Conservation (phyloP, 108 stramenopile genomes). For the Cylindrotheca closterium region DNA sequence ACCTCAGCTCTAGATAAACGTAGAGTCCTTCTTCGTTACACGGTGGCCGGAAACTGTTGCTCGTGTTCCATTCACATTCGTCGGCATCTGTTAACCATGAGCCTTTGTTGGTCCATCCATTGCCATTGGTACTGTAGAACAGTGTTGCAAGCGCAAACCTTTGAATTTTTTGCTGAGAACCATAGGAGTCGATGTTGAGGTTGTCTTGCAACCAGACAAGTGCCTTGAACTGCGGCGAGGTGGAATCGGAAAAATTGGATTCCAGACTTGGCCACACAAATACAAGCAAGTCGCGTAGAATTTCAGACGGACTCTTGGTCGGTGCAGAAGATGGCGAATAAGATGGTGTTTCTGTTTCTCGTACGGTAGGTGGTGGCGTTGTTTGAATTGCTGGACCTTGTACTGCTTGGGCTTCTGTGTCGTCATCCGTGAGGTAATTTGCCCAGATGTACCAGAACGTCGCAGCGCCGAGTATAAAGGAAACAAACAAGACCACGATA, state of each 20-base stretch:
- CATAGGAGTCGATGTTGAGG: constrained; percentile 13
- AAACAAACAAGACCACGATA: too few relatives aligned
- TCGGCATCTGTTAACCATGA: constrained; percentile 31
- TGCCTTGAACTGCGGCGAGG: constrained; percentile 24
- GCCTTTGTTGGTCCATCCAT: constrained; percentile 30
- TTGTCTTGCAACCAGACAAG: constrained; percentile 25
- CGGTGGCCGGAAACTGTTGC: constrained; percentile 3
- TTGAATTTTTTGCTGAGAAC: constrained; percentile 22
- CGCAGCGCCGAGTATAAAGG: too few relatives aligned
- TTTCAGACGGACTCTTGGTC: constrained; percentile 1
- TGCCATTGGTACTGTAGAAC: constrained; percentile 37
- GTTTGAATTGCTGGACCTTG: constrained; percentile 5
- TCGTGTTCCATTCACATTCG: constrained; percentile 45
- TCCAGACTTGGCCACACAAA: constrained; percentile 25
- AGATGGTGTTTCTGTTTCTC: not conserved
- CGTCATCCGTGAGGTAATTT: constrained; percentile 2
- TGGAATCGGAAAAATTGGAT: constrained; percentile 1
- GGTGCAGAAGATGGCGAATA: too few relatives aligned
- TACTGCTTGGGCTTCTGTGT: not conserved
- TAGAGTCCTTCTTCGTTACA: constrained; percentile 23
- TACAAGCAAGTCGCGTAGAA: constrained; percentile 26
- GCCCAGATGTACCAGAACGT: too few relatives aligned
- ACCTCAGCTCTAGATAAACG: constrained; percentile 19
- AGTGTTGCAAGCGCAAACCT: constrained; percentile 45
- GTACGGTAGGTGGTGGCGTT: constrained; percentile 1